Evolutionary conservation across 257 asterid species (phyloP).

Genomic region (Solanum ahanhuiri): DNA sequence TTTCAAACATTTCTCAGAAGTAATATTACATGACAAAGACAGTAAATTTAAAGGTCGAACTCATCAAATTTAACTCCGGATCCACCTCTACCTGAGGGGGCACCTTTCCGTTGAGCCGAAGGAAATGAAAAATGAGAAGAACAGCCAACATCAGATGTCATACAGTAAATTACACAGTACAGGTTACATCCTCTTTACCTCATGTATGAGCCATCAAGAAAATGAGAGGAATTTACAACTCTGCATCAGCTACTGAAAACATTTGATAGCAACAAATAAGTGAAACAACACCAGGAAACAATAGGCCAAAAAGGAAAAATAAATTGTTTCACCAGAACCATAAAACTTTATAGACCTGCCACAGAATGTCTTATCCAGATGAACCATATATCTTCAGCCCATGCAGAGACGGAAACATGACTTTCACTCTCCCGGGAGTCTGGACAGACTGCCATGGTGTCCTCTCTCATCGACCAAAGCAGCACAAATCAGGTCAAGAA

Average conservation of each 20-base stretch:
- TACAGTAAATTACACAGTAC: not conserved
- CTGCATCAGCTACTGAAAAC: not conserved
- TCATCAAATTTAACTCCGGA: not conserved
- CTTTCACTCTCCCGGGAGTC: not conserved
- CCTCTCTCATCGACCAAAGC: not conserved
- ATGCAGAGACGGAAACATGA: not conserved
- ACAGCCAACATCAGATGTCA: not conserved
- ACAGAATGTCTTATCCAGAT: not conserved
- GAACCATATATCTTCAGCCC: not conserved
- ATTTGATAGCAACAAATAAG: not conserved
- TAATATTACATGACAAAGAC: not conserved
- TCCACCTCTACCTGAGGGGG: not conserved
- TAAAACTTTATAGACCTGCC: not conserved
- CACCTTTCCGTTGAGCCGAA: not conserved
- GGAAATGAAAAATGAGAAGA: not conserved
- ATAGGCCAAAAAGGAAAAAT: not conserved
- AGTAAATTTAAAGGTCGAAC: not conserved
- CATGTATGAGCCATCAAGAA: not conserved
- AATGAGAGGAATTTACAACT: not conserved
- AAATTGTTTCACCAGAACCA: not conserved
- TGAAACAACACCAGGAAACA: not conserved
- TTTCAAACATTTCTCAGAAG: not conserved
- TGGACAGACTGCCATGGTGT: not conserved
- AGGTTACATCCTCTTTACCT: not conserved
- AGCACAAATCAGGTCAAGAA: not conserved